Evolutionary conservation across 2,329 filamentous ascomycete genomes (phyloP).

Genomic region (Lachnellula hyalina): DNA sequence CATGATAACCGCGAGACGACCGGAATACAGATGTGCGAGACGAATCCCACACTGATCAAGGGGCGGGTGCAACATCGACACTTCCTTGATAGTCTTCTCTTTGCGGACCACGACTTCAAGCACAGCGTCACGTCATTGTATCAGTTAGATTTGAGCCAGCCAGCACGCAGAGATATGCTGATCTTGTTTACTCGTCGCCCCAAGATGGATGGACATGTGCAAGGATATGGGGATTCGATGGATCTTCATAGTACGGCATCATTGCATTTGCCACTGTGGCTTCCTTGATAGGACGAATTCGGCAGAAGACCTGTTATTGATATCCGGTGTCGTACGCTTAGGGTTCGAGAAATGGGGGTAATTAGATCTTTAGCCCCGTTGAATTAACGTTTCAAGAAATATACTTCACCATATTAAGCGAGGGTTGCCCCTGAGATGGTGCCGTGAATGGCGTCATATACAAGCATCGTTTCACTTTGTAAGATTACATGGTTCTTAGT

Average conservation of each 20-base stretch:
- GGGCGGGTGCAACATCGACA: not conserved
- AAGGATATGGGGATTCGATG: not conserved
- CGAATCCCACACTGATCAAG: not conserved
- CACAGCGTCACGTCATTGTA: not conserved
- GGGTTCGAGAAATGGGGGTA: too few relatives aligned
- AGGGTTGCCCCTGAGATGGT: too few relatives aligned
- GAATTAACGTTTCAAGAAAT: too few relatives aligned
- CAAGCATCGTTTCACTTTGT: too few relatives aligned
- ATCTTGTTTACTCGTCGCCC: not conserved
- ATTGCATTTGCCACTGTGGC: not conserved
- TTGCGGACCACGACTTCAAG: not conserved
- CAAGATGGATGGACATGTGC: not conserved
- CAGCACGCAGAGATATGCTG: not conserved
- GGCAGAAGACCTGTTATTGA: not conserved
- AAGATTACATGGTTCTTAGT: too few relatives aligned
- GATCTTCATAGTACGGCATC: not conserved
- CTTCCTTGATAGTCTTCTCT: not conserved
- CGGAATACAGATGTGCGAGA: not conserved
- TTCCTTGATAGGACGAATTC: not conserved
- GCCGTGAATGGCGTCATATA: too few relatives aligned
- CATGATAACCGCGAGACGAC: not conserved
- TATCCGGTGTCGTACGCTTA: too few relatives aligned
- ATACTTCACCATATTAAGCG: too few relatives aligned
- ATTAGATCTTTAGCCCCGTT: too few relatives aligned
- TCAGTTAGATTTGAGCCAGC: not conserved